Evolutionary conservation across 1,284 basidiomycete species (phyloP), one percentile per base, ranked within the genome.

Genomic region (Dichomitus squalens): DNA sequence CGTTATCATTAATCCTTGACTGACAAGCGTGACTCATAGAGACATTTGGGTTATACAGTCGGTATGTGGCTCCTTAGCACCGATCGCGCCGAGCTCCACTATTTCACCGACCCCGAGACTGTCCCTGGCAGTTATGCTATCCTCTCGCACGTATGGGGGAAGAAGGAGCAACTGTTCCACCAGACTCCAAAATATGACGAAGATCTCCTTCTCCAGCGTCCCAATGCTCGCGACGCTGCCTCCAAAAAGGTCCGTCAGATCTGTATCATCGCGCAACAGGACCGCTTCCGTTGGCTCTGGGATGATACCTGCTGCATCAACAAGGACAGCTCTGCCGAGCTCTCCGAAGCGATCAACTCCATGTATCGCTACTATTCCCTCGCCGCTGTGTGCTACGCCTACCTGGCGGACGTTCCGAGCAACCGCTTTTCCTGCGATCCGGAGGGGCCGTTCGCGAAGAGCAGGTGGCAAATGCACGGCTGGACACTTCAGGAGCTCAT

Each of bases 401-500:
- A 51, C n/a, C 43, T 56, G 1, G 14, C 9, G 3, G 55, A 57
- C 14, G 55, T 57, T 5, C 51, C 47, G 3, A 7, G 33, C 21
- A 21, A 43, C 41, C 23, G 23, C 14, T 8, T 43, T 14, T 27
- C 41, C 4, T 14, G 50, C 40, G 18, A 50, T 58, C 48, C 27
- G 40, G 33, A 29, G 34, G 9, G 53, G 56, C 38, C 39, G 52
- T 27, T 58, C 52, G 56, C 52, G 49, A 41, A 34, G 33, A 46
- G 29, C 51, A 21, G 55, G 55, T 29, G 56, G 49, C 56, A 11
- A 16, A n/a, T n/a, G n/a, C n/a, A n/a, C n/a, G n/a, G n/a, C n/a
- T n/a, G n/a, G n/a, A n/a, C n/a, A n/a, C n/a, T 58, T 33, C 57
- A 53, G 35, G 57, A 58, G 49, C 57, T 58, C 18, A 7, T 58